Evolutionary conservation across 768 basidiomycete genomes (phyloP).

Genomic region (Vishniacozyma victoriae): DNA sequence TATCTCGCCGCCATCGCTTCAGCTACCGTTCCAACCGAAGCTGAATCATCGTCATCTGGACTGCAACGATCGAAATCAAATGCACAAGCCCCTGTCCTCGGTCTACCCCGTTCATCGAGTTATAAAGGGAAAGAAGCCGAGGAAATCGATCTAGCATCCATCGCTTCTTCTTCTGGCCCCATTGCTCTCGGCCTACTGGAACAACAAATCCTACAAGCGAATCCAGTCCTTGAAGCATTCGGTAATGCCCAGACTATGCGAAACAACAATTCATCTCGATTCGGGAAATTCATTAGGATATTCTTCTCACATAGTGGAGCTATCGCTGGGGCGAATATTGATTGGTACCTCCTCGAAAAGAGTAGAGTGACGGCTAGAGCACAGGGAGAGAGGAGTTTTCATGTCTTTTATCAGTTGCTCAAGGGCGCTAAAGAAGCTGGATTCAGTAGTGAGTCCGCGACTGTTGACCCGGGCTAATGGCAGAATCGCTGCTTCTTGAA

Average conservation of each 20-base stretch:
- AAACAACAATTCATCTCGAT: slow-evolving; percentile 98
- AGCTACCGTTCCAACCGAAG: slow-evolving; percentile 3
- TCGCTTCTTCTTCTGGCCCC: slow-evolving; percentile 1
- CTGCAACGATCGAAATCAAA: slow-evolving; percentile 54
- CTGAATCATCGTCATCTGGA: slow-evolving; percentile 50
- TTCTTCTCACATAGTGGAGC: slow-evolving; percentile 87
- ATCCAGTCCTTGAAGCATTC: slow-evolving; percentile 94
- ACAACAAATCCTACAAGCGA: slow-evolving; percentile 92
- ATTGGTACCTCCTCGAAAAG: slow-evolving; percentile 98
- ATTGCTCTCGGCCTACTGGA: slow-evolving; percentile 71
- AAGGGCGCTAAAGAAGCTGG: slow-evolving; percentile 58
- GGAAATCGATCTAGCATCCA: slow-evolving; percentile 19
- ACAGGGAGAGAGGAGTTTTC: slow-evolving; percentile 85
- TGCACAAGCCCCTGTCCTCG: slow-evolving; percentile 47
- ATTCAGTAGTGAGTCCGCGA: slow-evolving; percentile 58
- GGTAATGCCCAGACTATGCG: slow-evolving; percentile 97
- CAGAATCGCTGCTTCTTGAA: slow-evolving; percentile 69
- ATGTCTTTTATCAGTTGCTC: slow-evolving; percentile 93
- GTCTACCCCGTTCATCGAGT: slow-evolving; percentile 64
- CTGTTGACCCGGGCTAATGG: neutral
- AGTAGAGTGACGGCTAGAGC: slow-evolving; percentile 84
- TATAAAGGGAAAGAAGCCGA: slow-evolving; percentile 54
- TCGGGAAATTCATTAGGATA: slow-evolving; percentile 90
- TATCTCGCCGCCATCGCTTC: slow-evolving; percentile 91
- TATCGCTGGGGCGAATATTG: slow-evolving; percentile 95